Base-by-base conservation (phyloP, 108 stramenopile species). In the Cylindrotheca fusiformis region DNA sequence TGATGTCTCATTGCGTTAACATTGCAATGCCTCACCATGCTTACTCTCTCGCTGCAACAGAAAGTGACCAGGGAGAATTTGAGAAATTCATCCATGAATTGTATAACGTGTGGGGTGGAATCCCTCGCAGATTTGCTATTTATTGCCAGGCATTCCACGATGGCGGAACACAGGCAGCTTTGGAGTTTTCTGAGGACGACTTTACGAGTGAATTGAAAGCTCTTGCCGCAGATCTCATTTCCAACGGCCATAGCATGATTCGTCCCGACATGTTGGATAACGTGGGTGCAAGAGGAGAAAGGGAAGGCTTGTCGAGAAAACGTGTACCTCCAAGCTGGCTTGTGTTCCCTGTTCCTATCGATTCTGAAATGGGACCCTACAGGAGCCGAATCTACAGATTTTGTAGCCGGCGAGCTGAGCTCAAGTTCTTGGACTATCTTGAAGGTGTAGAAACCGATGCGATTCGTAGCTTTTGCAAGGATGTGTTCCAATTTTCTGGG, bases 21-120 rank as follows among this genome's bases (percentile, higher is more conserved):
- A 45, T 17, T 45, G 44, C 44, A 45, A 45, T 45, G 44, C 44
- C 44, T 45, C 44, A 45, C 44, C 44, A 45, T 45, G 10, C 44
- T 45, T 17, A 45, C 44, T 45, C 12, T 45, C 44, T 45, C 17
- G 12, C 44, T 45, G 44, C 17, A 45, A 17, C 12, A 45, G 17
- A n/a, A n/a, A n/a, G n/a, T n/a, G n/a, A n/a, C n/a, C n/a, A n/a
- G n/a, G n/a, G n/a, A n/a, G n/a, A n/a, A n/a, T n/a, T n/a, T 17
- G 44, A 17, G 12, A 45, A 10, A 14, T 10, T 10, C 44, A 45
- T 45, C 44, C 10, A 17, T 45, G 44, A 10, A 14, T 45, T 45
- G 44, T 17, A 45, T 45, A 17, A 17, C 44, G 12, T 45, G 44
- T 45, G 44, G 44, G 44, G 44, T 45, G 44, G 44, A 45, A 45